Evolutionary conservation across 176 grass and related monocot species (phyloP).

Genomic region (Paspalum vaginatum): DNA sequence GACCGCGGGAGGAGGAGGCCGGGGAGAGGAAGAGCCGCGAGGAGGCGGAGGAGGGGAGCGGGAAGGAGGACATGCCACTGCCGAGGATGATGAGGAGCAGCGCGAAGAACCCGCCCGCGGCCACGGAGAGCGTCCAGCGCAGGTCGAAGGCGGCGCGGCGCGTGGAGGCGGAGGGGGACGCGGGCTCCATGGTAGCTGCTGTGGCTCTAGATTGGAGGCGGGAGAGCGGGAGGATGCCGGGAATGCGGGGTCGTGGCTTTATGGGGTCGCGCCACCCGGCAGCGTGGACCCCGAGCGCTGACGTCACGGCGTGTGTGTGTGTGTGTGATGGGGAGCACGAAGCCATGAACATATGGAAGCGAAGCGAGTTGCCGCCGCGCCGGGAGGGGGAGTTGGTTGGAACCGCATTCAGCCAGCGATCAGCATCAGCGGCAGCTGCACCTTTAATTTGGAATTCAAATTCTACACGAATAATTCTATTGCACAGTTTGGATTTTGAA

Average conservation of each 20-base stretch:
- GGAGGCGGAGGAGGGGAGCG: constrained; percentile 11
- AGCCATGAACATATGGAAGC: background rate
- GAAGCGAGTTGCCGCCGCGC: background rate
- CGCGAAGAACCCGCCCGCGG: constrained; percentile 38
- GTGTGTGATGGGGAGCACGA: constrained; percentile 18
- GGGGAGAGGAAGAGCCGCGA: constrained; percentile 21
- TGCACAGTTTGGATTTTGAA: background rate
- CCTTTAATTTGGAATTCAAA: background rate
- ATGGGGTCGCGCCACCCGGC: background rate
- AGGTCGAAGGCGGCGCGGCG: constrained; percentile 25
- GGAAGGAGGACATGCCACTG: background rate
- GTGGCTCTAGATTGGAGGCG: background rate
- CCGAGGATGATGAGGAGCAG: constrained; percentile 25
- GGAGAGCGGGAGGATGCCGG: background rate
- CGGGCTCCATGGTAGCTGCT: constrained; percentile 24
- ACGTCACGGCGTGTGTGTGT: background rate
- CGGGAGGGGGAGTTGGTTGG: background rate
- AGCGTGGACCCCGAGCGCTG: background rate
- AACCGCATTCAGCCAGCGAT: background rate
- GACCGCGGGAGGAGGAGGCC: background rate
- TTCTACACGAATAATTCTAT: background rate
- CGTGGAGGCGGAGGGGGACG: background rate
- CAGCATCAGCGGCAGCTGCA: background rate
- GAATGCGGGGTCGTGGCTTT: background rate
- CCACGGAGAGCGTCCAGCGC: constrained; percentile 54